phyloP scores from a whole-genome alignment of 352 stramenopile genomes.

The Phytophthora litchii region DNA sequence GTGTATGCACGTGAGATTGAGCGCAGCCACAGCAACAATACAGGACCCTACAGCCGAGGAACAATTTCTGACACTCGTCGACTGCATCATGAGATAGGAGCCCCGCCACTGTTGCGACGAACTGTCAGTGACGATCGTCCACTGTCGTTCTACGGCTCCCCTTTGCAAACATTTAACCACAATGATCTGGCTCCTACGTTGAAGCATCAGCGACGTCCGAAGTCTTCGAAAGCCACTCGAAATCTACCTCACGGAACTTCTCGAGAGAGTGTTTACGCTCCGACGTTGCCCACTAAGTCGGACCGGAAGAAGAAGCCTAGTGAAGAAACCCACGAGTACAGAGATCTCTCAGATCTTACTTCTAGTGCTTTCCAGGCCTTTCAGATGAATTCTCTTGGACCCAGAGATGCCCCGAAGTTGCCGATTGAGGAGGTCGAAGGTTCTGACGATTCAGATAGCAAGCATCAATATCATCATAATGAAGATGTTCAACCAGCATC shows the following conservation, averaged over 20 bases:
- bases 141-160: conserved; percentile 23
- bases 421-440: conserved; percentile 20
- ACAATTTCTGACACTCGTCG: conserved; percentile 28
- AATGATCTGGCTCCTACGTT: conserved; percentile 4
- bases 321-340: conserved; percentile 43
- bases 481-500: conserved; percentile 23
- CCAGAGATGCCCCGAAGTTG: conserved; percentile 26
- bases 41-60: conserved; percentile 11
- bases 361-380: conserved; percentile 69
- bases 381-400: conserved; percentile 47
- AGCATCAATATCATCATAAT: conserved; percentile 23
- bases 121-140: conserved; percentile 33
- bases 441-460: conserved; percentile 27
- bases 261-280: conserved; percentile 5
- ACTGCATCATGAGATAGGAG: conserved; percentile 18
- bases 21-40: conserved; percentile 32
- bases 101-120: conserved; percentile 24
- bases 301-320: conserved; percentile 13
- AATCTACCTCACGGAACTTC: not conserved
- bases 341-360: conserved; percentile 66
- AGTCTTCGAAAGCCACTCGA: conserved; percentile 5
- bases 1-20: conserved; percentile 80
- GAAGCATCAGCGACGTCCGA: conserved; percentile 12
- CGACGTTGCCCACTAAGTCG: conserved; percentile 2
- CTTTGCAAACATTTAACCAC: conserved; percentile 18